Evolutionary conservation across 169 alveolate genomes (phyloP).

Genomic region (Eimeria sp.): DNA sequence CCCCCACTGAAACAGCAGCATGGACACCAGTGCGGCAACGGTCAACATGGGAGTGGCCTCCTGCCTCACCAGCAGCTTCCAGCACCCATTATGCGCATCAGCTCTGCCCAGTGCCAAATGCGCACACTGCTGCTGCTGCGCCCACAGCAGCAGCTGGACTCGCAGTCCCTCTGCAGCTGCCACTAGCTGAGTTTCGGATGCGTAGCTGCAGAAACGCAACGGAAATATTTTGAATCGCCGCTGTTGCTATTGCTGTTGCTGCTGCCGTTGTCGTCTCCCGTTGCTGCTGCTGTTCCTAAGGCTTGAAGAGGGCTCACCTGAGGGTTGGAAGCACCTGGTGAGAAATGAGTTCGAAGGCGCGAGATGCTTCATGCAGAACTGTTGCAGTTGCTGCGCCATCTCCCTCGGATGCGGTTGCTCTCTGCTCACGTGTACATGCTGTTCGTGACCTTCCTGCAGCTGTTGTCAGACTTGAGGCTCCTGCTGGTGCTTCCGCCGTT

Average conservation of each 20-base stretch:
- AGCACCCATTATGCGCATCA: not conserved
- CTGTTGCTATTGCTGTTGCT: too few species aligned
- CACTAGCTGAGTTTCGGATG: not conserved
- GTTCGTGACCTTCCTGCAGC: not conserved
- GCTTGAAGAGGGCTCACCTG: not conserved
- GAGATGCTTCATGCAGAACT: not conserved
- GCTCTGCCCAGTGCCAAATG: not conserved
- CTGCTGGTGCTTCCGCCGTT: slow-evolving; percentile 3
- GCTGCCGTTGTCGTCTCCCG: not conserved
- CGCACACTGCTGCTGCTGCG: slow-evolving; percentile 3
- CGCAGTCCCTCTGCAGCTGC: slow-evolving; percentile 36
- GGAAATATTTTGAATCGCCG: not conserved
- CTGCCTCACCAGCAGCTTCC: slow-evolving; percentile 37
- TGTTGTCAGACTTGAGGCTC: not conserved
- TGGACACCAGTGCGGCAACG: not conserved
- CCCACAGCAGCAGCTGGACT: slow-evolving; percentile 15
- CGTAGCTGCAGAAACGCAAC: slow-evolving; percentile 6
- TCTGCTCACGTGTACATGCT: too few species aligned
- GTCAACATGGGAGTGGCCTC: too few species aligned
- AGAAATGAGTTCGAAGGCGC: slow-evolving; percentile 21
- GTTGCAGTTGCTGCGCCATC: slow-evolving; percentile 15
- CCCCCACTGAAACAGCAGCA: not conserved
- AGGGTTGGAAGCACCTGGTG: slow-evolving; percentile 45
- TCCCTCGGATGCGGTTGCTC: not conserved
- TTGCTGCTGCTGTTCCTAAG: not conserved